Base-by-base conservation (phyloP, 306 rosid species). In the Cicer bijugum region DNA sequence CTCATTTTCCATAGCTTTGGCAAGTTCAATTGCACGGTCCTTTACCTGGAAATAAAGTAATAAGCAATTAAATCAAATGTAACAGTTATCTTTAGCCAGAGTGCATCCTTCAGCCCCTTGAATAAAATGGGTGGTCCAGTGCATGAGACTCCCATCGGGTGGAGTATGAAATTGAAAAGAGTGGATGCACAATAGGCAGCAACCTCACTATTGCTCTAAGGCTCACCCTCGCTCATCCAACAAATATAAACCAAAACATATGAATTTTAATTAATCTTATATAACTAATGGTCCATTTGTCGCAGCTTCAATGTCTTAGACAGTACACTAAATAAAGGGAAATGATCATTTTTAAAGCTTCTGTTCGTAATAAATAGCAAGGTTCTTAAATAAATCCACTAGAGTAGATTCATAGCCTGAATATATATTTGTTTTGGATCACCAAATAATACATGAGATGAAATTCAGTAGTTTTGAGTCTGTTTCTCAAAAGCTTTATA, bases 1-100 rank as follows among this genome's bases (percentile, higher is more conserved):
- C 83, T 95, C 99, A 45, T 86, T 84, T 75, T 92, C 92, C 97
- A 95, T 92, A 67, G 91, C 93, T 89, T 82, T 90, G 11, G 99
- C 89, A 42, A 95, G 93, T 74, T 91, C 90, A n/a, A 86, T 9
- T 10, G 97, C 96, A 12, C 85, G 78, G 44, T 85, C 85, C 84
- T 95, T 92, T 78, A 95, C 96, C 99, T 95, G 85, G 39, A 66
- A 83, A 79, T 40, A 43, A 77, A 52, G 50, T 39, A 46, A 19
- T 33, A 46, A 28, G 35, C 37, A 60, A 77, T 73, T 63, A 61
- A 56, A 77, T 73, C 58, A 61, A 56, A 72, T 53, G 65, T 35
- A 16, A 11, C 8, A 48, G 35, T 45, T 70, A 61, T 58, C 14
- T 47, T 57, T 8, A 4, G 7, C 44, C 19, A 68, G 63, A 44